Evolutionary conservation across 164 flowering plant genomes (phyloP).

Genomic region (Vitis vinifera): ASM3070453v1 NC_081818.1:6628001-6628500

Average conservation of each 20-base stretch:
- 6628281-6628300: conserved; percentile 76
- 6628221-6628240: conserved; percentile 65
- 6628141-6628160: too few relatives aligned
- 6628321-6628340: conserved; percentile 55
- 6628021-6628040: too few relatives aligned
- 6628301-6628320: conserved; percentile 63
- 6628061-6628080: too few relatives aligned
- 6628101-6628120: too few relatives aligned
- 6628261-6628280: conserved; percentile 57
- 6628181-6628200: conserved; percentile 28
- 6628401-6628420: conserved; percentile 59
- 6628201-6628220: conserved; percentile 63
- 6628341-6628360: conserved; percentile 54
- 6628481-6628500: conserved; percentile 47
- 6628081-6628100: too few relatives aligned
- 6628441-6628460: conserved; percentile 55
- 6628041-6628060: too few relatives aligned
- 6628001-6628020: too few relatives aligned
- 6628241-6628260: conserved; percentile 53
- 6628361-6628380: conserved; percentile 65
- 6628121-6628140: too few relatives aligned
- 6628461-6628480: conserved; percentile 70
- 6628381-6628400: conserved; percentile 54
- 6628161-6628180: too few relatives aligned
- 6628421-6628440: conserved; percentile 52